Evolutionary conservation across 2,329 filamentous ascomycete species (phyloP).

Genomic region (Colletotrichum gloeosporioides): DNA sequence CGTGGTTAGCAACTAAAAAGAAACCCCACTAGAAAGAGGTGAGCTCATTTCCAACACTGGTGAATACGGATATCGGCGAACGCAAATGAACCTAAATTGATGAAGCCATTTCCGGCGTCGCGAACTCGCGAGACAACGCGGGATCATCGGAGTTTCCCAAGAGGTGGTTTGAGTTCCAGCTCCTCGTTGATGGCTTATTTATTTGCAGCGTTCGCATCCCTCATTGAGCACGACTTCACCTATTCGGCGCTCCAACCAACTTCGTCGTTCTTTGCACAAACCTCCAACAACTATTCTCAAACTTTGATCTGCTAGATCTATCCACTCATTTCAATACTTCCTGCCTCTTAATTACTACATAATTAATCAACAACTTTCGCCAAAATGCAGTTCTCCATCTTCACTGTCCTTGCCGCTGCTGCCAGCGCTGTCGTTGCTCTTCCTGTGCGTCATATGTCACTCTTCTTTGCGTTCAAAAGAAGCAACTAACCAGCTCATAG

Average conservation of each 20-base stretch:
- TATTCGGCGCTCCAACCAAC: background rate
- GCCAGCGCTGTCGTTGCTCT: background rate
- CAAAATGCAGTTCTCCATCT: background rate
- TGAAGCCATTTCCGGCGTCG: background rate
- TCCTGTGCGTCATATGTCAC: background rate
- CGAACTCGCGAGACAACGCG: background rate
- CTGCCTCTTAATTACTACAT: background rate
- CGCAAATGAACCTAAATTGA: background rate
- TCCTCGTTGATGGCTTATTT: background rate
- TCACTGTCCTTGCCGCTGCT: background rate
- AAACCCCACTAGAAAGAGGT: background rate
- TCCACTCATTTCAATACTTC: background rate
- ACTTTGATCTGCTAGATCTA: background rate
- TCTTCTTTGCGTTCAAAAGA: background rate
- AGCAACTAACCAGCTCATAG: background rate
- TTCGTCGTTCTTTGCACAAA: background rate
- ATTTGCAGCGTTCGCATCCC: background rate
- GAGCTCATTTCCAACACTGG: background rate
- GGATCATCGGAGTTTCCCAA: background rate
- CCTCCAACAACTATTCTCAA: background rate
- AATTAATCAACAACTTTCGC: background rate
- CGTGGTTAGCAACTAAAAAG: background rate
- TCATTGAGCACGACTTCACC: accelerated
- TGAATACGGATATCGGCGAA: background rate
- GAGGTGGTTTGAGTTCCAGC: background rate